These are phyloP conservation scores for Trebouxia sp. DNA, from an alignment of 139 green algal species.

Conservation along the genomic window DNA sequence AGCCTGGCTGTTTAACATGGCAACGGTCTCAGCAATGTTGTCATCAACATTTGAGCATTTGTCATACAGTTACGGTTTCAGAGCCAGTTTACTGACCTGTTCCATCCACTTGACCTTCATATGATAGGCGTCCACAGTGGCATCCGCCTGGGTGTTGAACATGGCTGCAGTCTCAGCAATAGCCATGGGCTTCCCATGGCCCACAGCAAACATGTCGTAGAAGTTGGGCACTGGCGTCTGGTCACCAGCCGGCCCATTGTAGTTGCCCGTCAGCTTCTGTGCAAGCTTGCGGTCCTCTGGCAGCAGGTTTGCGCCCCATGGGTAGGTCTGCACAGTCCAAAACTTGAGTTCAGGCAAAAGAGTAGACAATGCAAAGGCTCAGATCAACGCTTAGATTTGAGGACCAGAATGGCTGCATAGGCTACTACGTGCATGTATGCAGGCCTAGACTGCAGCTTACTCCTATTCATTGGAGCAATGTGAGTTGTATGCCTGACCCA, in stretches of 20 bases:
- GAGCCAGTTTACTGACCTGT: not conserved
- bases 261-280: constrained; percentile 12
- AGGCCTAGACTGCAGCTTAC: no score
- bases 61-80: no score
- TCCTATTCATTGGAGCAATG: no score
- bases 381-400: no score
- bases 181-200: constrained; percentile 17
- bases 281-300: constrained; percentile 23
- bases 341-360: not conserved
- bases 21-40: constrained; percentile 17
- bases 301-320: constrained; percentile 11
- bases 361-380: no score
- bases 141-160: constrained; percentile 10
- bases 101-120: constrained; percentile 27
- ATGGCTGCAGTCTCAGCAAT: constrained; percentile 21
- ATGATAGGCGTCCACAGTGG: not conserved
- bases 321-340: constrained; percentile 15
- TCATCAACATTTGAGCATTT: no score
- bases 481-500: no score
- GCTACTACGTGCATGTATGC: no score
- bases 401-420: no score
- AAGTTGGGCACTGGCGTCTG: not conserved
- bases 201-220: constrained; percentile 26
- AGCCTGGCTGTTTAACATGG: constrained; percentile 21
- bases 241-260: not conserved